Percentiles rank a stretch among this genome's conserved stretches.
phyloP scores from a whole-genome alignment of 2,329 filamentous ascomycete species.

The Epicoccum sorghinum region DNA sequence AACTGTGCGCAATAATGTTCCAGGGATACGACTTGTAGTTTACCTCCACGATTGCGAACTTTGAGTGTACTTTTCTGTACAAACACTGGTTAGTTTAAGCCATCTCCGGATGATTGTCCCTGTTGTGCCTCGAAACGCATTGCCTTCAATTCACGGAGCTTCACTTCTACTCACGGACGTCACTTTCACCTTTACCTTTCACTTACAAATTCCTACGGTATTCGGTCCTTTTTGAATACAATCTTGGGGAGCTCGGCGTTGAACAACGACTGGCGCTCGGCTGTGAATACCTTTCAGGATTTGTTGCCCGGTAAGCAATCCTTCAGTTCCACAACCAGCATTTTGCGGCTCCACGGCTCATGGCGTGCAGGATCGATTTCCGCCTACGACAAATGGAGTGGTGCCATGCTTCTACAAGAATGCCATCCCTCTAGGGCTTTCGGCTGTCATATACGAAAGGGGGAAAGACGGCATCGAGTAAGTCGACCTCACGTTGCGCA shows the following conservation, averaged over 20 bases:
- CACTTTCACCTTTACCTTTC: background rate
- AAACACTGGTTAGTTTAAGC: background rate
- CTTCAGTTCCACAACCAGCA: slow-evolving; percentile 3
- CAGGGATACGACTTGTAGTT: background rate
- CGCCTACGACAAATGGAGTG: slow-evolving; percentile 1
- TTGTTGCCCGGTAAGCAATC: slow-evolving; percentile 2
- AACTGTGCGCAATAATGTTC: background rate
- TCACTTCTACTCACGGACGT: too few relatives aligned
- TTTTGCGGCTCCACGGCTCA: slow-evolving; percentile 11
- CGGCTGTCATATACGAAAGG: slow-evolving; percentile 1
- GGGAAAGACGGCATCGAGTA: slow-evolving; percentile 1
- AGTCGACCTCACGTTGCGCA: slow-evolving; percentile 6
- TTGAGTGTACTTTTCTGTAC: background rate
- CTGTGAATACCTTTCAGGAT: background rate
- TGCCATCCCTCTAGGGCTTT: slow-evolving; percentile 4
- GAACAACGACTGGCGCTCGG: too few relatives aligned
- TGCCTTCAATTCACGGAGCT: background rate
- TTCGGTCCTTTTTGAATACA: background rate
- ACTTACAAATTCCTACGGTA: background rate
- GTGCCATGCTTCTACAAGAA: slow-evolving; percentile 7
- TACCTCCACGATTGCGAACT: background rate
- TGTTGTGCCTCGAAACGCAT: slow-evolving; percentile 5
- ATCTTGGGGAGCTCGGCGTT: background rate
- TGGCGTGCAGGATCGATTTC: slow-evolving; percentile 6
- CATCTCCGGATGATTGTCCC: background rate